A percentile compares a stretch with the other conserved stretches of the same genome.
Conservation (phyloP, 2,329 filamentous ascomycete genomes). For the Pseudogymnoascus sp. region DNA sequence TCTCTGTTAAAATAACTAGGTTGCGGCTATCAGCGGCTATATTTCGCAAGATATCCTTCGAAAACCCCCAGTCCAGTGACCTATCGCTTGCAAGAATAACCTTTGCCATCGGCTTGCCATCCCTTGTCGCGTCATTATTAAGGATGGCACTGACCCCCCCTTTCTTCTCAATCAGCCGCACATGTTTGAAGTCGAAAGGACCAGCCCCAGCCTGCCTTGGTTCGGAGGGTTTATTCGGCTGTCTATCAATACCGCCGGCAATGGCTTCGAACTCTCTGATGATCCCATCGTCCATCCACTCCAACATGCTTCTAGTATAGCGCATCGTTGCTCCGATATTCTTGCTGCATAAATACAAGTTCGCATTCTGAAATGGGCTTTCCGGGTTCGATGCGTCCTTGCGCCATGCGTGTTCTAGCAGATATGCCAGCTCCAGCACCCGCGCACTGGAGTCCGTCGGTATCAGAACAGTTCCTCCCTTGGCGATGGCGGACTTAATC, state of each 20-base stretch:
- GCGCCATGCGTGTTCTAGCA: conserved; percentile 88
- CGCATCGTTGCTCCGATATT: conserved; percentile 84
- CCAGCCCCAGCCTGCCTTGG: conserved; percentile 45
- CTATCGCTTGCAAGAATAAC: conserved; percentile 89
- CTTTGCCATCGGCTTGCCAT: conserved; percentile 41
- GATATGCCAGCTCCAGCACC: conserved; percentile 82
- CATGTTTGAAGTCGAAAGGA: conserved; percentile 83
- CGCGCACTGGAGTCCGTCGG: conserved; percentile 94
- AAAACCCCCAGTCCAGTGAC: conserved; percentile 91
- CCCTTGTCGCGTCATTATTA: conserved; percentile 36
- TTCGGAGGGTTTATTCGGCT: conserved; percentile 37
- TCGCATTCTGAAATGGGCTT: conserved; percentile 44
- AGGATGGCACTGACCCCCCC: conserved; percentile 68
- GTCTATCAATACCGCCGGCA: conserved; percentile 30
- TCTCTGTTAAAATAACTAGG: conserved; percentile 79
- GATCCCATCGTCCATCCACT: conserved; percentile 98
- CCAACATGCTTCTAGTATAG: conserved; percentile 88
- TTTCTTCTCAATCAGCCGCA: conserved; percentile 75
- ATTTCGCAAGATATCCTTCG: conserved; percentile 65
- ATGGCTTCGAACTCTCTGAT: conserved; percentile 82
- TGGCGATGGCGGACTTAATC: conserved; percentile 67
- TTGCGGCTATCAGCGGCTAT: conserved; percentile 74
- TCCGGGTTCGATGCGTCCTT: conserved; percentile 48
- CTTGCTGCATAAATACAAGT: conserved; percentile 75
- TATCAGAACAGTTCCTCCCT: conserved; percentile 85